These are phyloP conservation scores for Casaregolazyma suthepensis DNA, from an alignment of 1,139 yeast species.

Conservation along the genomic window DNA sequence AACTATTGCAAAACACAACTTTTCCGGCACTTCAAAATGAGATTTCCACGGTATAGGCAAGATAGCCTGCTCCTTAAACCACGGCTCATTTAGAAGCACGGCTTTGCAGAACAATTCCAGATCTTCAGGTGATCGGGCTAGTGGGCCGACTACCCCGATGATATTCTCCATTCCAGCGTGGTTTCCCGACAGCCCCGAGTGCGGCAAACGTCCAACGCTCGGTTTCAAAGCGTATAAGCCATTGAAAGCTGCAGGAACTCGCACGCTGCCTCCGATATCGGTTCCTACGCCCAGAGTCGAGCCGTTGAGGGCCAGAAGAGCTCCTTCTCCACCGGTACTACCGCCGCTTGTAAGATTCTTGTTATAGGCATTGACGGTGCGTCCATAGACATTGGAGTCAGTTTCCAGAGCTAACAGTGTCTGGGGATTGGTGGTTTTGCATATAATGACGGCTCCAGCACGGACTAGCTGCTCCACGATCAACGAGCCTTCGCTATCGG, in stretches of 20 bases:
- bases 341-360: conserved; percentile 57
- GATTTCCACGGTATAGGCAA: conserved; percentile 20
- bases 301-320: conserved; percentile 41
- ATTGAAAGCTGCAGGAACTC: conserved; percentile 68
- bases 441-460: conserved; percentile 50
- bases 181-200: conserved; percentile 7
- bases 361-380: conserved; percentile 51
- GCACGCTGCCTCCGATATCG: conserved; percentile 73
- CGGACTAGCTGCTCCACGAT: conserved; percentile 23
- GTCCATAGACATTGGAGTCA: conserved; percentile 29
- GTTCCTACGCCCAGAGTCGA: conserved; percentile 64
- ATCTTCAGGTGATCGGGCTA: conserved; percentile 13
- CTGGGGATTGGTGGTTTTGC: conserved; percentile 9
- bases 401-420: conserved; percentile 9
- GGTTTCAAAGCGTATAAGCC: conserved; percentile 68
- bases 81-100: conserved; percentile 12
- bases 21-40: conserved; percentile 42
- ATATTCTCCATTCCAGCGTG: conserved; percentile 10
- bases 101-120: conserved; percentile 13
- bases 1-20: conserved; percentile 33
- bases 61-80: conserved; percentile 13
- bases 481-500: conserved; percentile 7
- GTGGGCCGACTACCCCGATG: conserved; percentile 14
- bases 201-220: conserved; percentile 53
- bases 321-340: conserved; percentile 73